Conservation (phyloP, 305 asterid genomes). For the Fraxinus ornus region DNA sequence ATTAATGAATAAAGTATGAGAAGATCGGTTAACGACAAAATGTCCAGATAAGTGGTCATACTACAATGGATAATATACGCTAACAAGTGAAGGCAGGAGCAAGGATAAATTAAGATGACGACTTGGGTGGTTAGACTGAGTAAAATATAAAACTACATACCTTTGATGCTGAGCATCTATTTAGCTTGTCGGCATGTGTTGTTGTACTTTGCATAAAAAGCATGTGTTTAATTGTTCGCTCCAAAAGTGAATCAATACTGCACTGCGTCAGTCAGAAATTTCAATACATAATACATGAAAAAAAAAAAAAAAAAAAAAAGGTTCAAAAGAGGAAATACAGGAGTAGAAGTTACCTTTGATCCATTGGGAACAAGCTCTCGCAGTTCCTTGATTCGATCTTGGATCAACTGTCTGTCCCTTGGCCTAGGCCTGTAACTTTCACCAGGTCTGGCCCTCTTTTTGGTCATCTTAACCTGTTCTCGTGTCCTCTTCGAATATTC, state of each 20-base stretch:
- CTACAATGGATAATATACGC: neutral
- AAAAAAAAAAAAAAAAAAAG: neutral
- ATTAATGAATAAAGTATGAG: neutral
- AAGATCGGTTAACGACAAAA: neutral
- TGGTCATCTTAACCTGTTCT: slow-evolving; percentile 51
- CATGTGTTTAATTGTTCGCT: slow-evolving; percentile 87
- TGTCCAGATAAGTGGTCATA: neutral
- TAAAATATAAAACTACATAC: slow-evolving; percentile 32
- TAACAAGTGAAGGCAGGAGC: neutral
- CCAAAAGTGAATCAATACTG: slow-evolving; percentile 94
- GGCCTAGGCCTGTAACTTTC: slow-evolving; percentile 96
- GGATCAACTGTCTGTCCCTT: slow-evolving; percentile 95
- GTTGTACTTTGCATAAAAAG: slow-evolving; percentile 77
- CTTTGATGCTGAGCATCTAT: slow-evolving; percentile 69
- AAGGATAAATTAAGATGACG: neutral
- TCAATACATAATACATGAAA: slow-evolving; percentile 33
- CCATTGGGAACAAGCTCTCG: slow-evolving; percentile 91
- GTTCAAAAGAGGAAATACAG: slow-evolving; percentile 12
- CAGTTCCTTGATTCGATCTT: slow-evolving; percentile 94
- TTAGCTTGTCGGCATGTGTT: slow-evolving; percentile 82
- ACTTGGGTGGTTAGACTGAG: neutral
- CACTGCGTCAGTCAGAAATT: slow-evolving; percentile 62
- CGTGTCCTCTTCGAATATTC: slow-evolving; percentile 54
- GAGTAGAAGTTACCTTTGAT: slow-evolving; percentile 56
- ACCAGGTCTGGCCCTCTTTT: slow-evolving; percentile 89